phyloP scores from a whole-genome alignment of 2,329 filamentous ascomycete genomes.

The Ophiostoma australiae region DNA sequence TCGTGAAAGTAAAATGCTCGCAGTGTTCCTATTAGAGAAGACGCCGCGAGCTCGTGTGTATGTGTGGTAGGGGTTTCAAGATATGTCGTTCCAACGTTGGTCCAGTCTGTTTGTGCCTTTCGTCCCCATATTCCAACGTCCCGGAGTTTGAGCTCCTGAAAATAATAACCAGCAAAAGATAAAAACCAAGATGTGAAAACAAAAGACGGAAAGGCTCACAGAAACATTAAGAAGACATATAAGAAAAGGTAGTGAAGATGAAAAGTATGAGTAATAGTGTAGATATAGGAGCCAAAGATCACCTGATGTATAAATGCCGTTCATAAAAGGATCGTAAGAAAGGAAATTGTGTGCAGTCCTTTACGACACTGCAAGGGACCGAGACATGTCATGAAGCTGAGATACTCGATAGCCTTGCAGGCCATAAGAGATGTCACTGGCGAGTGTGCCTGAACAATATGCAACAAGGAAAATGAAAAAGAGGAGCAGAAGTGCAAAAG shows the following conservation, averaged over 20 bases:
- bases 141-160: conserved; percentile 3
- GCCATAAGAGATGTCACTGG: neutral
- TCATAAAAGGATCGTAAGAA: conserved; percentile 56
- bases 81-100: conserved; percentile 10
- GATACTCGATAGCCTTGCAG: neutral
- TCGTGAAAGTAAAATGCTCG: conserved; percentile 12
- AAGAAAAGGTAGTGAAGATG: conserved; percentile 13
- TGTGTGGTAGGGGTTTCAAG: neutral
- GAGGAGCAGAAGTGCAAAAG: conserved; percentile 12
- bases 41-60: neutral
- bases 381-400: neutral
- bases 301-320: conserved; percentile 33
- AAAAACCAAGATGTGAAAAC: conserved; percentile 11
- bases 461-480: conserved; percentile 9
- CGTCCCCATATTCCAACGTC: neutral
- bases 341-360: conserved; percentile 26
- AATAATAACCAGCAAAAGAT: neutral
- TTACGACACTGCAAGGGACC: neutral
- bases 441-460: neutral
- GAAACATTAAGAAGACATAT: conserved; percentile 6
- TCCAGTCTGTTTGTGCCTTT: conserved; percentile 16
- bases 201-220: neutral
- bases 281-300: conserved; percentile 26
- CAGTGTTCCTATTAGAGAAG: neutral
- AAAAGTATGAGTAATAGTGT: conserved; percentile 18